phyloP scores from a whole-genome alignment of 176 grass and related monocot genomes.

The Canna indica region DNA sequence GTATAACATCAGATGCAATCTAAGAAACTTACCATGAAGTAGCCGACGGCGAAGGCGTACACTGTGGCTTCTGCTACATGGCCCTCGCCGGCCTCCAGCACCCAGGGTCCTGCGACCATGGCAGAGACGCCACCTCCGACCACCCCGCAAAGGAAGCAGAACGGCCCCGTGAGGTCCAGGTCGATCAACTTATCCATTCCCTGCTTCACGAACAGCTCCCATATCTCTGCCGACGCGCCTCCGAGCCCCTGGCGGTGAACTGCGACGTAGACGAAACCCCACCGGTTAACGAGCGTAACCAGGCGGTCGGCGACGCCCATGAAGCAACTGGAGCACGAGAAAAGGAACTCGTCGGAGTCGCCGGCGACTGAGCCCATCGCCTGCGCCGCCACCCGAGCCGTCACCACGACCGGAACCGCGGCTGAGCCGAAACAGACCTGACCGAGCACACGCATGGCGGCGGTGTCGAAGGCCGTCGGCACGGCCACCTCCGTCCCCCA shows the following conservation, averaged over 20 bases:
- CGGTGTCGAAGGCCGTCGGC: constrained; percentile 27
- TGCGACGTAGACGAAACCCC: constrained; percentile 65
- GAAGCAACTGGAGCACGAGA: constrained; percentile 56
- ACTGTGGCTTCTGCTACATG: constrained; percentile 37
- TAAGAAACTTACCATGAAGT: constrained; percentile 61
- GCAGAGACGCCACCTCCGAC: constrained; percentile 48
- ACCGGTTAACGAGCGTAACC: constrained; percentile 60
- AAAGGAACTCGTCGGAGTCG: constrained; percentile 72
- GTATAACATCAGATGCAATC: neutral
- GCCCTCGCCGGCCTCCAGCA: constrained; percentile 36
- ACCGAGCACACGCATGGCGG: constrained; percentile 41
- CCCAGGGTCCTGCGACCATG: constrained; percentile 62
- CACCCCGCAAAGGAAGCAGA: constrained; percentile 78
- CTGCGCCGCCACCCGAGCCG: constrained; percentile 41
- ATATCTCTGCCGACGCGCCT: constrained; percentile 58
- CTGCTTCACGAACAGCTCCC: constrained; percentile 64
- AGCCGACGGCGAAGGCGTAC: constrained; percentile 67
- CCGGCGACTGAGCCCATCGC: constrained; percentile 33
- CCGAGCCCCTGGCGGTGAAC: constrained; percentile 45
- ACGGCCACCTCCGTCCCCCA: neutral
- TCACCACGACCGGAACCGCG: constrained; percentile 38
- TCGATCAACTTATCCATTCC: constrained; percentile 70
- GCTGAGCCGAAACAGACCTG: constrained; percentile 73
- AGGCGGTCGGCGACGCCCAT: constrained; percentile 43
- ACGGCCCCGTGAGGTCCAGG: constrained; percentile 67